Evolutionary conservation across 768 basidiomycete species (phyloP), one percentile per base, ranked within the genome.

Genomic region (Lactifluus rugatus): DNA sequence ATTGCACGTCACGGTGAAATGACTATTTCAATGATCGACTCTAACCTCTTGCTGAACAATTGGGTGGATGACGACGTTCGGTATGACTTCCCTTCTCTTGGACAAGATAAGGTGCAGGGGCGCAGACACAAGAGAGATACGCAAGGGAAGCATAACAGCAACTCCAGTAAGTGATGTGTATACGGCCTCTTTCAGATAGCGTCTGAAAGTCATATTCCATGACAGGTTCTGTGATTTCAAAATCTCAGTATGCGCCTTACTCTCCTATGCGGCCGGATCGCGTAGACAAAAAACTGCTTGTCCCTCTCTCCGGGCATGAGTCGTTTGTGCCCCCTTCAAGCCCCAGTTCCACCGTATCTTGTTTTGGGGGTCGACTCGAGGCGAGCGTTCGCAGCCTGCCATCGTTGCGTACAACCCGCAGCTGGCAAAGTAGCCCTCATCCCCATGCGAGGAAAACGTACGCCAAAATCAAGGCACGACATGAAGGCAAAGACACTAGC

Each of bases 321-420:
- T 13, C 26, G 0, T 16, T 36, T 5, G 9, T 19, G 23, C 36
- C 5, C 5, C n/a, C n/a, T 23, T 46, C 41, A 6, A 10, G 31
- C 25, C 47, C 58, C 19, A 28, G 39, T 19, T 51, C 49, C 5
- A 50, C 44, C 9, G 17, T 34, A 23, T 51, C 58, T 9, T 53
- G 44, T 46, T 46, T 55, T 36, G 26, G 45, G 58, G 34, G 25
- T 2, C 53, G 47, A 36, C 42, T 54, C 19, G 53, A 39, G 14
- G 36, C 48, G 9, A 60, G 31, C 5, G 34, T 21, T 37, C 54
- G 6, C n/a, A 56, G 54, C 28, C 16, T 47, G 2, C 26, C 58
- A 17, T 51, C 58, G 10, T 28, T 47, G 36, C 48, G 48, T 49
- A 56, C 58, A 3, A 34, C 41, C 16, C 36, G 54, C 28, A 56